phyloP scores from a whole-genome alignment of 139 green algal species.

The Ettlia oleoabundans region DNA sequence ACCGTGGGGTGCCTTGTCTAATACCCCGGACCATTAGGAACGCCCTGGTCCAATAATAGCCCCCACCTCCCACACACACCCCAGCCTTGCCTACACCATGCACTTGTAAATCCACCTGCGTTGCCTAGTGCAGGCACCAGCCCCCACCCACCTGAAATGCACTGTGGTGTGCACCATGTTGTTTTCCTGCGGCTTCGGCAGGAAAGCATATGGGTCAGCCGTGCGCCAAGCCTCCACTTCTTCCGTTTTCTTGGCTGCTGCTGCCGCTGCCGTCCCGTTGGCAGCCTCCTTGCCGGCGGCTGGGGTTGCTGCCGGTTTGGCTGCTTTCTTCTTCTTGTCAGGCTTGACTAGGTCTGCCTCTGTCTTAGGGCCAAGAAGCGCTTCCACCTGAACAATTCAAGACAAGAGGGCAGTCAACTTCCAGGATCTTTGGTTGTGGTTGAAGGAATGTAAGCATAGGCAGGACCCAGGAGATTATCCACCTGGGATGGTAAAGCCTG shows the following conservation, averaged over 20 bases:
- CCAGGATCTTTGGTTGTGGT: no score
- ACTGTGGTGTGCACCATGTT: conserved; percentile 80
- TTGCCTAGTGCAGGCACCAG: not conserved
- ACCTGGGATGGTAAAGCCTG: no score
- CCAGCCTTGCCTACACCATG: no score
- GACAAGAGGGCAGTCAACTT: not conserved
- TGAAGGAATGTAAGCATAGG: no score
- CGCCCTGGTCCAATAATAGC: no score
- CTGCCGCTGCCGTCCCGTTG: conserved; percentile 25
- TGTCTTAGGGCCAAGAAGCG: conserved; percentile 87
- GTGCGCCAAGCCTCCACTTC: conserved; percentile 30
- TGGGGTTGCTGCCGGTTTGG: conserved; percentile 1
- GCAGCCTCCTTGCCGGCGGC: conserved; percentile 22
- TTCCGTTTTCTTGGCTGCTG: not conserved
- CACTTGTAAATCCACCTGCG: no score
- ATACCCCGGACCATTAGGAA: no score
- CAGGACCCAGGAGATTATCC: no score
- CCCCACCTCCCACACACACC: no score
- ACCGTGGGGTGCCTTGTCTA: no score
- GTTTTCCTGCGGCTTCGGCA: conserved; percentile 85
- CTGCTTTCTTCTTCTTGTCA: conserved; percentile 76
- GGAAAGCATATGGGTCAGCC: conserved; percentile 86
- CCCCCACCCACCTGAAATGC: conserved; percentile 43
- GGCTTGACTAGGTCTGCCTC: conserved; percentile 80
- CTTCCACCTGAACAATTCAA: conserved; percentile 48